Conservation (phyloP, 179 eudicot species). For the Vitellaria paradoxa region DNA sequence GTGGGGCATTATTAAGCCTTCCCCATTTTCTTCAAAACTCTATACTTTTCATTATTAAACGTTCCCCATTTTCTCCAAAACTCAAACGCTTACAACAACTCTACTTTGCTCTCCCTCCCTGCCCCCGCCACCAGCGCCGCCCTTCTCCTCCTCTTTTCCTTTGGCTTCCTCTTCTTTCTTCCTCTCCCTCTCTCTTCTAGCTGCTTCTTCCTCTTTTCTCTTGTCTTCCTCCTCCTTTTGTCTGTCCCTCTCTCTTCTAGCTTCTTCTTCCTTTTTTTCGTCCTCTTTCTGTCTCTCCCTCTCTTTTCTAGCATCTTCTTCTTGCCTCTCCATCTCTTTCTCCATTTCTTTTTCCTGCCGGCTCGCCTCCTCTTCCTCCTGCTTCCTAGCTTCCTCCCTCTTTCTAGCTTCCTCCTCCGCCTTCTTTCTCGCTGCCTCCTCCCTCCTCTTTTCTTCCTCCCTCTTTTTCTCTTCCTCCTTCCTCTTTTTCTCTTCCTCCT, state of each 20-base stretch:
- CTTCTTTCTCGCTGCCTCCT: conserved; percentile 12
- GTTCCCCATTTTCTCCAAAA: too few relatives aligned
- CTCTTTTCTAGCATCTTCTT: conserved; percentile 7
- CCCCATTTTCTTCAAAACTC: conserved; percentile 14
- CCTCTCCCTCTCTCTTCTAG: conserved; percentile 1
- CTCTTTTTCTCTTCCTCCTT: conserved; percentile 18
- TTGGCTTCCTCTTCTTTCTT: conserved; percentile 15
- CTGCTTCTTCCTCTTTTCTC: conserved; percentile 13
- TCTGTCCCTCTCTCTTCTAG: background rate
- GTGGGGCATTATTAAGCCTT: conserved; percentile 1
- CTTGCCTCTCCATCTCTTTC: background rate
- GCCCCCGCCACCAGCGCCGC: background rate
- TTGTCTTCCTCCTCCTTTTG: conserved; percentile 1
- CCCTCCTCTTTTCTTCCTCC: conserved; percentile 18
- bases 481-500: conserved; percentile 17
- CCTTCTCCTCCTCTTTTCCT: conserved; percentile 8
- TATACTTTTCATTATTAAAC: background rate
- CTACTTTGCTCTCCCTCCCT: background rate
- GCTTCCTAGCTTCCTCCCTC: conserved; percentile 8
- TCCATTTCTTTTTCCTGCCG: background rate
- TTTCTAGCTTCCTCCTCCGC: conserved; percentile 22
- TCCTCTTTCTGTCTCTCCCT: conserved; percentile 4
- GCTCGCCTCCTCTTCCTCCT: conserved; percentile 14
- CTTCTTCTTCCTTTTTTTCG: conserved; percentile 12
- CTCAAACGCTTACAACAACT: too few relatives aligned